These are phyloP conservation scores for Strobilomyces dryophilus DNA, from an alignment of 768 basidiomycete genomes.

Conservation along the genomic window DNA sequence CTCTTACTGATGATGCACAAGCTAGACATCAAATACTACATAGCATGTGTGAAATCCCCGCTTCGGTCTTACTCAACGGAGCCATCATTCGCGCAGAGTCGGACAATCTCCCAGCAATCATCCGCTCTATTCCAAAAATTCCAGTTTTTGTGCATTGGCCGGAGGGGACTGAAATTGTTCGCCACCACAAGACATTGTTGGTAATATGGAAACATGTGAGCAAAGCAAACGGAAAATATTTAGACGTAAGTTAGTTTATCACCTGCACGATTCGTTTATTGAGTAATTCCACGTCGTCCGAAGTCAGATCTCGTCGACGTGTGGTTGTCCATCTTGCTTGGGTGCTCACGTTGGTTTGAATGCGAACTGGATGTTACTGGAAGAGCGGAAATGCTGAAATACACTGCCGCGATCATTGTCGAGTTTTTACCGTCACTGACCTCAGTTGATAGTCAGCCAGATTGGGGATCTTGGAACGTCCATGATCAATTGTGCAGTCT, in stretches of 20 bases:
- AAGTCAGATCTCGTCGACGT: slow-evolving; percentile 39
- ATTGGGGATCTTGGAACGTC: slow-evolving; percentile 21
- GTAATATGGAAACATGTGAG: slow-evolving; percentile 35
- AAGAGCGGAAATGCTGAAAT: slow-evolving; percentile 31
- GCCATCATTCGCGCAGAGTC: slow-evolving; percentile 30
- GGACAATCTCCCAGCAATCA: slow-evolving; percentile 21
- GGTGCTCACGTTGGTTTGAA: slow-evolving; percentile 41
- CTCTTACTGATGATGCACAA: slow-evolving; percentile 29
- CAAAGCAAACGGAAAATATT: slow-evolving; percentile 10
- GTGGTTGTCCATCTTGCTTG: slow-evolving; percentile 59
- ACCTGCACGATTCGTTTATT: slow-evolving; percentile 1
- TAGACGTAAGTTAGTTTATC: slow-evolving; percentile 24
- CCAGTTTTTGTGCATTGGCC: slow-evolving; percentile 30
- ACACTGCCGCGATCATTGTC: slow-evolving; percentile 33
- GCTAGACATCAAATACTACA: slow-evolving; percentile 3
- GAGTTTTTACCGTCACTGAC: slow-evolving; percentile 30
- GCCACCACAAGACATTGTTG: slow-evolving; percentile 37
- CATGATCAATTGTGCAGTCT: slow-evolving; percentile 37
- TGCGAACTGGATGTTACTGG: slow-evolving; percentile 34
- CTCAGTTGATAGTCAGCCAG: slow-evolving; percentile 3
- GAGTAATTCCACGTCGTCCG: not conserved
- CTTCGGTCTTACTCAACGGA: slow-evolving; percentile 43
- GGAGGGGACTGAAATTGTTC: slow-evolving; percentile 35
- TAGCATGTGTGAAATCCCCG: slow-evolving; percentile 22
- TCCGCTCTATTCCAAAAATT: slow-evolving; percentile 27